Base-by-base conservation (phyloP, 352 stramenopile species). In the Ophiocytium majus region DNA sequence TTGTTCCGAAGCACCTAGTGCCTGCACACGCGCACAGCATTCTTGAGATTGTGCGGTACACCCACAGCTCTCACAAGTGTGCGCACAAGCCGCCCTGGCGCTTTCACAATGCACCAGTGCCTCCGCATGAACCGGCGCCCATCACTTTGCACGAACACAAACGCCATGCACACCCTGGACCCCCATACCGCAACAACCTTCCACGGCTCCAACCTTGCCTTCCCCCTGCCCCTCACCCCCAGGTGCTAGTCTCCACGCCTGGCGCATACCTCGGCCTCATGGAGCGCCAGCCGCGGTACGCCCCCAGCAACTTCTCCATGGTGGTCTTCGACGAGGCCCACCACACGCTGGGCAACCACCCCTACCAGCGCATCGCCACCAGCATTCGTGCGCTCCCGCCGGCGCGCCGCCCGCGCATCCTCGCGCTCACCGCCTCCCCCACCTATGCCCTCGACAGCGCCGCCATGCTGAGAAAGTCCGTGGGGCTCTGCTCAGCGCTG, bases 261-360 rank as follows among this genome's bases (percentile, higher is more conserved):
- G 32, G 50, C 0, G 79, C 79, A 10, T 83, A 81, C 37, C 10
- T 64, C 0, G 31, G 64, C 10, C 50, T 82, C 19, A 34, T 63
- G 43, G 28, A 1, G 31, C 33, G 28, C 50, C 34, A 36, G 28
- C 64, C 0, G 64, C 28, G 19, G 23, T 1, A 1, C 64, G 64
- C 64, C 28, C 50, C 19, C 9, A 37, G 10, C 10, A 9, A 10
- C 23, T 86, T 88, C 28, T n/a, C 33, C 28, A 64, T 86, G 5
- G 64, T 88, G 36, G 71, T 88, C 10, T 82, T 88, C 64, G 84
- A 88, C 23, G 84, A 88, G 82, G 78, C 81, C 34, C 84, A 88
- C 84, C 84, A 88, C 50, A 78, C 81, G 10, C 35, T 88, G 9
- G 83, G 79, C 34, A 37, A 88, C 23, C 84, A 88, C 50, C 84